Base-by-base conservation (phyloP, 2,329 filamentous ascomycete species). In the Tetracladium maxilliforme region DNA sequence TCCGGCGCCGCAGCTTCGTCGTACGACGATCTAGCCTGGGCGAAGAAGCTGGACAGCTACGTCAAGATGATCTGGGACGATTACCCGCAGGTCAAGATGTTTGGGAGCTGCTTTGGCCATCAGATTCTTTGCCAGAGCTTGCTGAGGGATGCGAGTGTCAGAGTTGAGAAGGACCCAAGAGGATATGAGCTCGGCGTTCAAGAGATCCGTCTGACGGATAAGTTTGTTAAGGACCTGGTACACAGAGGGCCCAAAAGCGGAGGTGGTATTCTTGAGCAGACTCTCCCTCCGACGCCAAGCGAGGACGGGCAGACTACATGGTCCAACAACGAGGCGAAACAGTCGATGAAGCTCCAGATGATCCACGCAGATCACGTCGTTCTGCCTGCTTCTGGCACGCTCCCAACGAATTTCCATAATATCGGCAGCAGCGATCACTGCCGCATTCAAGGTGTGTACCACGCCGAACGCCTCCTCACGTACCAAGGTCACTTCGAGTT, bases 401-500 rank as follows among this genome's bases (percentile, higher is more conserved):
- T 41, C 10, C 36, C 36, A 1, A 12, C 28, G 4, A 15, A 21
- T 2, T 39, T 35, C 30, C 14, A 40, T 5, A 15, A 23, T 6
- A 33, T 49, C 11, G 45, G 45, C 2, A 19, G 24, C 0, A 36
- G 36, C 4, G 20, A 37, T 3, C 42, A 48, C 24, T 58, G 53
- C 31, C 33, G 29, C 0, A 36, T 52, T 6, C 52, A 58, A 28
- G 55, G 54, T 0, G 27, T 56, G 5, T 54, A 50, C 29, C 33
- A 52, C 28, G 35, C 44, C 2, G 45, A 47, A 0, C 38, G 50
- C 1, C 37, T 58, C 1, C 36, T 59, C 11, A 58, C 52, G 0
- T 48, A 47, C 14, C 52, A 57, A 23, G 53, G 53, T 0, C 52
- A 57, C 31, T 54, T 52, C 13, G 54, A 58, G 28, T 59, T 58